Conservation (phyloP, 169 alveolate genomes). For the Theileria luwenshuni region DNA sequence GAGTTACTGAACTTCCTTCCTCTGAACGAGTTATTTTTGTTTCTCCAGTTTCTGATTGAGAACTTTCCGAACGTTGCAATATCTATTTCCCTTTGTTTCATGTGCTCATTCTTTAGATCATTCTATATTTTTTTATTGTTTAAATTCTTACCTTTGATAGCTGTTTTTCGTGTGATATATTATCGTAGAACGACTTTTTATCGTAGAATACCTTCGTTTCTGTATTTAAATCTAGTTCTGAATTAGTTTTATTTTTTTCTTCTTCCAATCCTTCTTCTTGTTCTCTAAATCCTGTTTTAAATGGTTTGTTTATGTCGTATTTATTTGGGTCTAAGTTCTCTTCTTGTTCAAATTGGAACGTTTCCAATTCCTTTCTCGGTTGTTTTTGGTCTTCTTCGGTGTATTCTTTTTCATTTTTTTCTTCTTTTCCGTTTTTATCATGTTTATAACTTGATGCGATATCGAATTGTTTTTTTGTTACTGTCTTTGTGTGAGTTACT, state of each 20-base stretch:
- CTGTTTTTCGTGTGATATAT: slow-evolving; percentile 51
- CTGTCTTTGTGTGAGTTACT: neutral
- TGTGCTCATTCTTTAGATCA: slow-evolving; percentile 68
- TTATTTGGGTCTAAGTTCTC: neutral
- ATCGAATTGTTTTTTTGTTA: neutral
- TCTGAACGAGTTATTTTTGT: slow-evolving; percentile 50
- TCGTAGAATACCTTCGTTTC: slow-evolving; percentile 61
- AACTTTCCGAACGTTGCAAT: slow-evolving; percentile 79
- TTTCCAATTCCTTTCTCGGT: slow-evolving; percentile 28
- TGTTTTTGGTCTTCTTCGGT: slow-evolving; percentile 4
- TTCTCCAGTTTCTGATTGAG: slow-evolving; percentile 67
- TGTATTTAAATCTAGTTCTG: neutral
- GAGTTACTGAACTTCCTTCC: slow-evolving; percentile 42
- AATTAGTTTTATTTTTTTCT: neutral
- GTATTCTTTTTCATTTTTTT: neutral
- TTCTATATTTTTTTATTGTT: slow-evolving; percentile 50
- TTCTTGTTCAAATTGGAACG: slow-evolving; percentile 26
- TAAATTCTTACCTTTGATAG: slow-evolving; percentile 46
- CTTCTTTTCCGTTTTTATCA: neutral
- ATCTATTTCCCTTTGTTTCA: slow-evolving; percentile 74
- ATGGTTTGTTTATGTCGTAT: neutral
- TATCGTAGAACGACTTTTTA: slow-evolving; percentile 81
- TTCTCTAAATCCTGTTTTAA: neutral
- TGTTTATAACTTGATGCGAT: neutral
- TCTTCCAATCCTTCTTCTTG: neutral